These are phyloP conservation scores for Yarrowia divulgata DNA, from an alignment of 805 yeast genomes.

Conservation along the genomic window DNA sequence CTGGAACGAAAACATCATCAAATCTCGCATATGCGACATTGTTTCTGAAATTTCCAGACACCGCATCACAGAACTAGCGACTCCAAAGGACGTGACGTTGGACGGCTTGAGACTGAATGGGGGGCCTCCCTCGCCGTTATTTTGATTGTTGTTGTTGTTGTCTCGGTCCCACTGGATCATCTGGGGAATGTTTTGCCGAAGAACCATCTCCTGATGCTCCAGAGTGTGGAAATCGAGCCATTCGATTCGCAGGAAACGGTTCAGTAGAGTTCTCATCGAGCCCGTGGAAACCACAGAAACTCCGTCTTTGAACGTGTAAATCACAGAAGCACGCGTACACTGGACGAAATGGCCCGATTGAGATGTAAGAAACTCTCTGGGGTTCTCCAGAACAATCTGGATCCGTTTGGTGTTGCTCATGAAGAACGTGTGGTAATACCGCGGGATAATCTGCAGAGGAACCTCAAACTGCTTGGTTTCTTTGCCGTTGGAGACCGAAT, in stretches of 20 bases:
- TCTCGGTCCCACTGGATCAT: slow-evolving; percentile 28
- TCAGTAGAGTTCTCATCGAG: slow-evolving; percentile 66
- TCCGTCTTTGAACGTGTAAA: slow-evolving; percentile 70
- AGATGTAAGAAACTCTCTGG: slow-evolving; percentile 61
- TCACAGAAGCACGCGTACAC: slow-evolving; percentile 58
- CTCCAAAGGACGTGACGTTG: slow-evolving; percentile 62
- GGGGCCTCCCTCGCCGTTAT: neutral
- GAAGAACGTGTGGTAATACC: slow-evolving; percentile 62
- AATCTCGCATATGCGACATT: slow-evolving; percentile 71
- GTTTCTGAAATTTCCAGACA: slow-evolving; percentile 78
- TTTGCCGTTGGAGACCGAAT: slow-evolving; percentile 54
- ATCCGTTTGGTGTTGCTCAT: slow-evolving; percentile 60
- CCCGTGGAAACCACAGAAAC: slow-evolving; percentile 70
- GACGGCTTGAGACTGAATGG: slow-evolving; percentile 37
- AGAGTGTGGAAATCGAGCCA: slow-evolving; percentile 69
- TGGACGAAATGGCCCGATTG: slow-evolving; percentile 63
- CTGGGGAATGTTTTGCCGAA: slow-evolving; percentile 40
- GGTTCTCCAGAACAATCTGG: slow-evolving; percentile 56
- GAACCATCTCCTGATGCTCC: slow-evolving; percentile 55
- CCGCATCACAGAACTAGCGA: slow-evolving; percentile 70
- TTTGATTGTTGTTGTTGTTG: slow-evolving; percentile 4
- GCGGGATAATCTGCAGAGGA: slow-evolving; percentile 68
- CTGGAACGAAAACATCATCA: slow-evolving; percentile 63
- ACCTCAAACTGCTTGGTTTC: slow-evolving; percentile 69
- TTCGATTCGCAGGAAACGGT: slow-evolving; percentile 69